These are phyloP conservation scores for Aspergillus sp. DNA, from an alignment of 2,329 filamentous ascomycete species.

Conservation along the genomic window DNA sequence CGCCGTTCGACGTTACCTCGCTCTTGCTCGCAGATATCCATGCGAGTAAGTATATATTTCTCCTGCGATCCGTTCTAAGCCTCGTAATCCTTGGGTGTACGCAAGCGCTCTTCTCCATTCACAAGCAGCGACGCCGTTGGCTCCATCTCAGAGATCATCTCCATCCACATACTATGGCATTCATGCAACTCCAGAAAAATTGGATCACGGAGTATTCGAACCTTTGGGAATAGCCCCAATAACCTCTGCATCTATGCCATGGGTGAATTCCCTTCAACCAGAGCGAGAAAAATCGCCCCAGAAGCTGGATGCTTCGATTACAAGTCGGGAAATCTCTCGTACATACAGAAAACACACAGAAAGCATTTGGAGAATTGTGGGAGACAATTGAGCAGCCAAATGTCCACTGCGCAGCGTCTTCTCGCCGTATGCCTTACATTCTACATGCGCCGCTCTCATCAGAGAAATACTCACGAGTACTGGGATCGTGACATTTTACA, in stretches of 20 bases:
- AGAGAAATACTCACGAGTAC: too few species aligned
- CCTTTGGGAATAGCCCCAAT: constrained; percentile 15
- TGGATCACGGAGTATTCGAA: too few species aligned
- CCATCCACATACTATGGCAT: too few species aligned
- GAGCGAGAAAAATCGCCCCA: constrained; percentile 5
- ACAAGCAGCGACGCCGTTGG: too few species aligned
- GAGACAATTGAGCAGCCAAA: constrained; percentile 7
- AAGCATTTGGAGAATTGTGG: constrained; percentile 8
- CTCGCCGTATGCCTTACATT: constrained; percentile 13
- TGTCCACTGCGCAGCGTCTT: constrained; percentile 11
- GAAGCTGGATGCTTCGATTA: constrained; percentile 1
- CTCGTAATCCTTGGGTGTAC: too few species aligned
- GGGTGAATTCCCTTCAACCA: constrained; percentile 3
- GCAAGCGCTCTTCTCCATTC: too few species aligned
- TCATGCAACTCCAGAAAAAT: too few species aligned
- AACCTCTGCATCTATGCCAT: constrained; percentile 14
- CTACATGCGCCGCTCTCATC: too few species aligned
- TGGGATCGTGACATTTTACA: too few species aligned
- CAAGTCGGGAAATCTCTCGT: not conserved
- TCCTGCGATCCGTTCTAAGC: not conserved
- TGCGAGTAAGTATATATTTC: not conserved
- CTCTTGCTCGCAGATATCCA: too few species aligned
- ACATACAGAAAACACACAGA: constrained; percentile 4
- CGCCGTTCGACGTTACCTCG: too few species aligned
- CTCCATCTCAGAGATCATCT: too few species aligned